Percentiles rank a stretch among this genome's conserved stretches.
Evolutionary conservation across 2,329 filamentous ascomycete genomes (phyloP).

Genomic region (Fusarium pseudograminearum): DNA sequence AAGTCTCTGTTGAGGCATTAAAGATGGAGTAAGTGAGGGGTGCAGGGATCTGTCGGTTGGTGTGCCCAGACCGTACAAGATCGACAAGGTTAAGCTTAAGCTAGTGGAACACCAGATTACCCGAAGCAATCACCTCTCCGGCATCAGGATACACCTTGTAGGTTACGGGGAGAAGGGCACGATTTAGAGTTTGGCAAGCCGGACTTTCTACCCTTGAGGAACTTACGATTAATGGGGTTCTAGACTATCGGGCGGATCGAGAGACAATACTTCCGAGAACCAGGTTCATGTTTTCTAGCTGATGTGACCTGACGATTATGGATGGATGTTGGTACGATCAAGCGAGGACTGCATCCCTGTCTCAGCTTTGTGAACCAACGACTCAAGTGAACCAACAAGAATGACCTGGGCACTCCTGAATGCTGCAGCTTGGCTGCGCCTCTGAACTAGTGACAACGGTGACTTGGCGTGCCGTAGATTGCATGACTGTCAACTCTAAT

Average conservation of each 20-base stretch:
- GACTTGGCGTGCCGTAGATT: neutral
- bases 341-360: neutral
- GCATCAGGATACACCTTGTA: neutral
- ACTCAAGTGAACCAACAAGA: neutral
- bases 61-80: constrained; percentile 17
- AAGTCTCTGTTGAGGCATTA: constrained; percentile 19
- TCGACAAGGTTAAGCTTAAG: constrained; percentile 17
- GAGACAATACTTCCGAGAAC: neutral
- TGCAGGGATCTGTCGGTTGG: constrained; percentile 14
- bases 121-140: constrained; percentile 7
- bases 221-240: constrained; percentile 21
- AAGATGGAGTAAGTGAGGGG: neutral
- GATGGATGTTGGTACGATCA: neutral
- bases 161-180: constrained; percentile 8
- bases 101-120: constrained; percentile 1
- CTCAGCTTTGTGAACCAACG: neutral
- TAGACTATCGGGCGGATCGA: neutral
- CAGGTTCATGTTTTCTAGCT: neutral
- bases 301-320: constrained; percentile 6
- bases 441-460: neutral
- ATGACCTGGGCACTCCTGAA: neutral
- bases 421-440: constrained; percentile 3
- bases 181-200: constrained; percentile 11
- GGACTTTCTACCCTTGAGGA: neutral
- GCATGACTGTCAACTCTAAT: neutral